Evolutionary conservation across 495 filamentous ascomycete genomes (phyloP).

Genomic region (Trichoderma orchidacearum): DNA sequence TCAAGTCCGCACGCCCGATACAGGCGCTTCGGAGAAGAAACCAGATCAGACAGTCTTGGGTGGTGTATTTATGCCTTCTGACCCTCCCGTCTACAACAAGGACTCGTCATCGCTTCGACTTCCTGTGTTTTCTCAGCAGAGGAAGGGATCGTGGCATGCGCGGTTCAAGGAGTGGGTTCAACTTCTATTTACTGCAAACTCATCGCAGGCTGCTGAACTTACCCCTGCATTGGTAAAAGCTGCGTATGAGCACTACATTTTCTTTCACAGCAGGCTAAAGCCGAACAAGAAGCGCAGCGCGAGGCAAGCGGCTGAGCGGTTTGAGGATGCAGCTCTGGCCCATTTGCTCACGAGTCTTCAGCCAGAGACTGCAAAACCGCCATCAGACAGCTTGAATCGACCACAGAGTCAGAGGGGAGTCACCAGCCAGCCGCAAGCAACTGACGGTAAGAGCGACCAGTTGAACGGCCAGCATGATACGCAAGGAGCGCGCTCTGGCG

Average conservation of each 20-base stretch:
- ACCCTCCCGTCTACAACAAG: not conserved
- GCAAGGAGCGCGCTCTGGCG: not conserved
- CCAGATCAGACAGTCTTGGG: not conserved
- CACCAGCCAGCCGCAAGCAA: not conserved
- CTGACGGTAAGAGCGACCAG: not conserved
- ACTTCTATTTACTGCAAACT: not conserved
- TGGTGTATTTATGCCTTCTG: not conserved
- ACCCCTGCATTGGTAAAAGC: not conserved
- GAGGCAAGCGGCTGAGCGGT: not conserved
- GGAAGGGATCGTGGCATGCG: not conserved
- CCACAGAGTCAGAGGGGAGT: not conserved
- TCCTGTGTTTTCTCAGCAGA: not conserved
- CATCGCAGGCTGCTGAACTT: not conserved
- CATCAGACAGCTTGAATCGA: not conserved
- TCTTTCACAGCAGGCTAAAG: not conserved
- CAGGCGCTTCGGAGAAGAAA: not conserved
- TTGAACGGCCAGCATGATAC: not conserved
- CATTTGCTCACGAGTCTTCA: not conserved
- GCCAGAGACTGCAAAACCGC: not conserved
- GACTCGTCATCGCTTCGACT: not conserved
- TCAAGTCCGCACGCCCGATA: not conserved
- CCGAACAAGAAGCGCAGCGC: not conserved
- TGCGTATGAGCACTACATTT: not conserved
- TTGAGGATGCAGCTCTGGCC: not conserved
- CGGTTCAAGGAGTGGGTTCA: conserved; percentile 1